These are phyloP conservation scores for Sicyos edulis DNA, from an alignment of 306 rosid genomes.

Conservation along the genomic window DNA sequence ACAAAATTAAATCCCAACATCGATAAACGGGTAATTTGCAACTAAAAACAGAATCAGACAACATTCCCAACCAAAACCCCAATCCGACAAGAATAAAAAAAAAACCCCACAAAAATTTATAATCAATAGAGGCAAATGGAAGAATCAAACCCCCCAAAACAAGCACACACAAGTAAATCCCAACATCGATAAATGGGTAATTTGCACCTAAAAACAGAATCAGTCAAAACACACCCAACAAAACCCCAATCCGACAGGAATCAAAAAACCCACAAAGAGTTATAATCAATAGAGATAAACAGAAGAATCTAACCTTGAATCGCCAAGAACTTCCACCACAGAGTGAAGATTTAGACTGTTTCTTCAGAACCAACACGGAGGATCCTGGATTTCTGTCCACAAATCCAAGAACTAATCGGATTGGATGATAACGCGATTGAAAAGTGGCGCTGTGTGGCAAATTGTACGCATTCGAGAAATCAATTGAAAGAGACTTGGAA, in stretches of 20 bases:
- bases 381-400: neutral
- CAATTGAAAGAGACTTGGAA: neutral
- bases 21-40: neutral
- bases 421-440: neutral
- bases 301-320: constrained; percentile 7
- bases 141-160: neutral
- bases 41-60: neutral
- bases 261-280: neutral
- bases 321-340: neutral
- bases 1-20: neutral
- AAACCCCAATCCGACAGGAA: neutral
- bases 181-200: neutral
- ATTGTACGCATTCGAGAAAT: neutral
- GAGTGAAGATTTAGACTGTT: neutral
- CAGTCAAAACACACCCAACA: neutral
- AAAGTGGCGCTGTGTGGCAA: neutral
- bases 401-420: neutral
- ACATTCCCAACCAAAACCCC: neutral
- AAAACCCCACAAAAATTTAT: neutral
- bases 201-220: neutral
- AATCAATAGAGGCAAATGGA: no score
- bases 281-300: neutral
- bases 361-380: neutral
- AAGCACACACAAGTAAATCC: neutral
- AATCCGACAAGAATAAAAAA: neutral